Evolutionary conservation across 1,284 basidiomycete species (phyloP).

Genomic region (Peniophora sp.): DNA sequence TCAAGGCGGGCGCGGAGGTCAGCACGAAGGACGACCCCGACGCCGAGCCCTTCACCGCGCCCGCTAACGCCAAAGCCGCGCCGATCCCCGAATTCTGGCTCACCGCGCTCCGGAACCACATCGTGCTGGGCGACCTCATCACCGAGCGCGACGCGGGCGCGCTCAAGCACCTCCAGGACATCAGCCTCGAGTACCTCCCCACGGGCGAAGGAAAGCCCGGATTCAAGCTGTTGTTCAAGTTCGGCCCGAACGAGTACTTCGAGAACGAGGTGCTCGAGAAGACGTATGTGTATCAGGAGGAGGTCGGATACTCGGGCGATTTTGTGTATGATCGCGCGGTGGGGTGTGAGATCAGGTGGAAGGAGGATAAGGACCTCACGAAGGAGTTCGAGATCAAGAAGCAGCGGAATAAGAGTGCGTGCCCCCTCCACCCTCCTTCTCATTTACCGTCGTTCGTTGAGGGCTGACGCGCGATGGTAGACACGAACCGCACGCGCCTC

Average conservation of each 20-base stretch:
- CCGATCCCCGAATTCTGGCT: conserved; percentile 98
- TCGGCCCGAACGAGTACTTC: conserved; percentile 83
- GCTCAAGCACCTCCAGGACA: conserved; percentile 60
- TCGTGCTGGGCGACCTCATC: conserved; percentile 83
- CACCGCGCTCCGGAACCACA: conserved; percentile 90
- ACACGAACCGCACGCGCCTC: conserved; percentile 88
- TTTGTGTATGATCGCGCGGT: conserved; percentile 93
- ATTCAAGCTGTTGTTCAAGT: conserved; percentile 87
- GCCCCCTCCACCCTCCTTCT: conserved; percentile 2
- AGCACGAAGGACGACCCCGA: conserved; percentile 64
- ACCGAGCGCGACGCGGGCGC: conserved; percentile 87
- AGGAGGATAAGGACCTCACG: conserved; percentile 96
- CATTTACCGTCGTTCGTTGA: conserved; percentile 4
- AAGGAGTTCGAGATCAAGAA: conserved; percentile 99
- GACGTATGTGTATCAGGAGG: conserved; percentile 93
- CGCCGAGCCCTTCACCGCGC: conserved; percentile 45
- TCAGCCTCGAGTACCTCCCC: conserved; percentile 60
- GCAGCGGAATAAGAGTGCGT: conserved; percentile 94
- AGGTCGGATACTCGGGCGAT: conserved; percentile 91
- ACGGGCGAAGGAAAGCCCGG: conserved; percentile 71
- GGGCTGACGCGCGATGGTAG: conserved; percentile 29
- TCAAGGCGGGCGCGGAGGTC: conserved; percentile 70
- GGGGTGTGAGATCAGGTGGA: conserved; percentile 92
- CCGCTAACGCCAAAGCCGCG: conserved; percentile 26
- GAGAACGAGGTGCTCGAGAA: conserved; percentile 81